Evolutionary conservation across 225 moss, liverwort and hornwort genomes (phyloP), one percentile per base, ranked within the genome.

Genomic region (Thuidium tamariscinum): DNA sequence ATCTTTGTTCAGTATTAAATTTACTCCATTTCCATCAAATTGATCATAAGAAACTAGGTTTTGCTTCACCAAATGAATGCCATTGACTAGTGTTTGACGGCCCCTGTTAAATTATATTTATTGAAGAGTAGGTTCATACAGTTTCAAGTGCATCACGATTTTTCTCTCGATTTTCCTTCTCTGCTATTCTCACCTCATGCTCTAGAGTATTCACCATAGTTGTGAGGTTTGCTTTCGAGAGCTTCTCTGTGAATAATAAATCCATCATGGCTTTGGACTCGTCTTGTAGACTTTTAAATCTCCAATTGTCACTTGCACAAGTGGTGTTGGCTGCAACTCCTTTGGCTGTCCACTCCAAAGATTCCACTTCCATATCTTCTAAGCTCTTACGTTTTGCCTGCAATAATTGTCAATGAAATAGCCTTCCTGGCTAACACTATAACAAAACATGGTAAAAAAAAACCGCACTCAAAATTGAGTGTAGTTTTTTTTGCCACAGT

Each of bases 231-330:
- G 84, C 79, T 73, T 79, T 87, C 8, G 5, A 46, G 21, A 77
- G 59, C 82, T 91, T 89, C 74, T 85, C 87, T 13, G 32, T 59
- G 1, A 84, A 29, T 22, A 91, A 79, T 67, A 37, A 18, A 32
- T 89, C 85, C 89, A 91, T 89, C 73, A 85, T 63, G 61, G 14
- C 59, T 78, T 91, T 91, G 9, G 84, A 85, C 56, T 91, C 87
- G 6, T 72, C 73, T 85, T 91, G 89, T 22, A 89, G 18, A 54
- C 44, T 79, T 61, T 26, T 67, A 21, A 89, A 89, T 52, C 67
- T 91, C n/a, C 10, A n/a, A 19, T 30, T 20, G 3, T 82, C 61
- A 26, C 21, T 79, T 48, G 51, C 89, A 74, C 57, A 64, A 51
- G 82, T 44, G 16, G n/a, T 30, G 79, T 67, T 84, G 13, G 89